Percentiles rank a stretch among this genome's conserved stretches.
phyloP scores from a whole-genome alignment of 306 rosid genomes.

The Vigna nakashimae region DNA sequence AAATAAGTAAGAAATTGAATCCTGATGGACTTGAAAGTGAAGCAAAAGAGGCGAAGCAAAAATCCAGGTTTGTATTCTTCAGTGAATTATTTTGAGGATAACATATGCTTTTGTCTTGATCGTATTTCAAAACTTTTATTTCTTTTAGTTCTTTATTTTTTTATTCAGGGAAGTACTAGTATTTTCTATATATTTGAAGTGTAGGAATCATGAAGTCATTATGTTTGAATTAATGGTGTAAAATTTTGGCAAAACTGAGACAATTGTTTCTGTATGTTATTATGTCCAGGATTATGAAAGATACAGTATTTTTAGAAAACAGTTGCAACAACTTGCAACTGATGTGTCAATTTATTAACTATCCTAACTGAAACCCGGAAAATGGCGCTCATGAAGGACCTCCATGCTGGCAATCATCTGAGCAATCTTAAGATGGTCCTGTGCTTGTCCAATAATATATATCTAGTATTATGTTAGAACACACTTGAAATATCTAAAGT shows the following conservation, averaged over 20 bases:
- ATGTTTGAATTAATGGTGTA: neutral
- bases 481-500: no score
- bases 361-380: neutral
- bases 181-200: neutral
- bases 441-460: no score
- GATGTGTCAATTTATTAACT: neutral
- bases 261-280: neutral
- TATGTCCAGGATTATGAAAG: neutral
- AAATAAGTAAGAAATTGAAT: constrained; percentile 90
- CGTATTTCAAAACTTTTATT: constrained; percentile 12
- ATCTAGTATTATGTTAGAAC: no score
- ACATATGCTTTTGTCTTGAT: constrained; percentile 17
- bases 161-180: neutral
- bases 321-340: neutral
- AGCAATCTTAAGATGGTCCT: neutral
- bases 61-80: constrained; percentile 70
- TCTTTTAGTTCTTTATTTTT: constrained; percentile 5
- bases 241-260: neutral
- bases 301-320: neutral
- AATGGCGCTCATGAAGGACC: neutral
- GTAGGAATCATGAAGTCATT: neutral
- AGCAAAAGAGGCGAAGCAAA: constrained; percentile 66
- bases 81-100: constrained; percentile 16
- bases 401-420: neutral
- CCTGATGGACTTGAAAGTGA: constrained; percentile 72